phyloP scores from a whole-genome alignment of 2,329 filamentous ascomycete species.

The Colletotrichum liaoningense region DNA sequence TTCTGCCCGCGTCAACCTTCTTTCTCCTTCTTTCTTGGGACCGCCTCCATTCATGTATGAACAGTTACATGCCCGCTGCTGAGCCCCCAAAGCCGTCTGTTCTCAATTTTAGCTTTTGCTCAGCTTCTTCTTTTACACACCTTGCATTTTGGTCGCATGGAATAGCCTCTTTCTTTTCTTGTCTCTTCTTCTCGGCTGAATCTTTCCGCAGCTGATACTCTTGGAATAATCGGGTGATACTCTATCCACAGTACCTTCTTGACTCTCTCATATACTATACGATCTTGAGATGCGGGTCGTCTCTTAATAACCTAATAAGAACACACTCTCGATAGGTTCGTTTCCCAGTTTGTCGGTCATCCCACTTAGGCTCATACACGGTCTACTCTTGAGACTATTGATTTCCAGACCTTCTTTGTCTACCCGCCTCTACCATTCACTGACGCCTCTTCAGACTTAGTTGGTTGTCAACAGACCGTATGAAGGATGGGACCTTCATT shows the following conservation, averaged over 20 bases:
- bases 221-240: slow-evolving; percentile 8
- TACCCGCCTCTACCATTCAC: not conserved
- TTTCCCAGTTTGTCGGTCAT: not conserved
- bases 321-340: slow-evolving; percentile 18
- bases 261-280: not conserved
- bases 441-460: slow-evolving; percentile 18
- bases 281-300: slow-evolving; percentile 29
- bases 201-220: slow-evolving; percentile 14
- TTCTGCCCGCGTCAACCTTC: slow-evolving; percentile 6
- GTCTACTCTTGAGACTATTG: not conserved
- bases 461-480: slow-evolving; percentile 20
- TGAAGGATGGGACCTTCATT: slow-evolving; percentile 38
- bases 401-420: not conserved
- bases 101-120: slow-evolving; percentile 16
- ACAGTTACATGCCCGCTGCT: slow-evolving; percentile 28
- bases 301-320: slow-evolving; percentile 35
- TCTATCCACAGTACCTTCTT: slow-evolving; percentile 7
- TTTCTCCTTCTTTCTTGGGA: slow-evolving; percentile 5
- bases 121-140: slow-evolving; percentile 28
- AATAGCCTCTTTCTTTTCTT: slow-evolving; percentile 29
- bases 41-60: slow-evolving; percentile 29
- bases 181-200: slow-evolving; percentile 19
- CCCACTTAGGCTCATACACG: not conserved
- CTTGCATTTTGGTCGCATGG: slow-evolving; percentile 16
- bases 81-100: slow-evolving; percentile 22